These are phyloP conservation scores for Voacanga thouarsii DNA, from an alignment of 257 asterid genomes.

Conservation along the genomic window DNA sequence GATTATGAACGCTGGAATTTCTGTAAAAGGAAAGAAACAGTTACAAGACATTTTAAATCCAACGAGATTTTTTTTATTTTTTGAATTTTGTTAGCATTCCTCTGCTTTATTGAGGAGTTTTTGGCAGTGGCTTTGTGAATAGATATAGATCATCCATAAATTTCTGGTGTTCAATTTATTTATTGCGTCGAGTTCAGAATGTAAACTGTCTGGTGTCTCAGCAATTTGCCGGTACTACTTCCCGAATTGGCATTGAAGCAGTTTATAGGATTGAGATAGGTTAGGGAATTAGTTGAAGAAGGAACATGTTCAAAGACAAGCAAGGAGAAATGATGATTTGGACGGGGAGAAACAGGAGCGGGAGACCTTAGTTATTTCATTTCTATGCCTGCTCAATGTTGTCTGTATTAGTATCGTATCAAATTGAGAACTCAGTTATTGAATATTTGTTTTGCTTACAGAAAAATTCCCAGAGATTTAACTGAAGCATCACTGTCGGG, in stretches of 20 bases:
- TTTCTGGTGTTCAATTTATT: neutral
- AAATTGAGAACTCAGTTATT: neutral
- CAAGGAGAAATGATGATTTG: neutral
- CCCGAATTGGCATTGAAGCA: too few relatives aligned
- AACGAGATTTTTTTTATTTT: neutral
- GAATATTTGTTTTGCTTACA: conserved; percentile 33
- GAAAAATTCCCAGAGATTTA: conserved; percentile 87
- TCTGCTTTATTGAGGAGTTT: neutral
- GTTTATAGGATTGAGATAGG: neutral
- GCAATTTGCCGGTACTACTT: neutral
- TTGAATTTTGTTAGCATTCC: too few relatives aligned
- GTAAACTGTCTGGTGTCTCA: neutral
- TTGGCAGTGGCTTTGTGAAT: neutral
- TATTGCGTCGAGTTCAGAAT: neutral
- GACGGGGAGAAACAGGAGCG: too few relatives aligned
- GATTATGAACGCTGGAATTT: neutral
- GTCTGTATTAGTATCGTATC: neutral
- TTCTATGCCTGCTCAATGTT: neutral
- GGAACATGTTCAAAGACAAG: neutral
- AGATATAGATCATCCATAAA: neutral
- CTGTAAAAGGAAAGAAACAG: neutral
- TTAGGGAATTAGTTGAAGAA: neutral
- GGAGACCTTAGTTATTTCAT: neutral
- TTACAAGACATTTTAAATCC: neutral
- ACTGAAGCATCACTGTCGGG: conserved; percentile 92